Base-by-base conservation (phyloP, 179 eudicot genomes). In the Silene vulgaris region DNA sequence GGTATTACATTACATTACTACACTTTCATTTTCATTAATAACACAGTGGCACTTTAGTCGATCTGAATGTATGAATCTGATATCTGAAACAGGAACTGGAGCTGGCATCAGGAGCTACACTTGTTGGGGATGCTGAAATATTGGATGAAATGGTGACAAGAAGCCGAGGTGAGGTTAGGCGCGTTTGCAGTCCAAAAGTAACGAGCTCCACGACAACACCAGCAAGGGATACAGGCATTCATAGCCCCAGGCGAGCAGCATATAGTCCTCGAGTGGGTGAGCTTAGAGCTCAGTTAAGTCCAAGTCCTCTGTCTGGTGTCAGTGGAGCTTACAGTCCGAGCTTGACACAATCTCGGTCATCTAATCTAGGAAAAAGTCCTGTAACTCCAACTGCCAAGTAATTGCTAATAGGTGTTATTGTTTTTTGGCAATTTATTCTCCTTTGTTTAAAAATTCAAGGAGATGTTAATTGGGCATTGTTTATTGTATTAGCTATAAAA, bases 141-240 rank as follows among this genome's bases (percentile, higher is more conserved):
- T 43, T 93, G 48, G 96, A 93, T 75, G 98, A 85, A 63, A 81
- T 89, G 74, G 85, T 93, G 48, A 93, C 95, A 8, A 84, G 98
- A 85, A 93, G 96, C 82, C 84, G 97, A 16, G 98, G 98, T 35
- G 97, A 93, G 83, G 80, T 93, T 7, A 83, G 88, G 83, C 92
- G 82, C 16, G 85, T 80, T 1, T 72, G 83, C 77, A 89, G 97
- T 80, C 91, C 95, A 7, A 91, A 84, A 75, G 75, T 93, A 2
- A 89, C 90, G 50, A 93, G 97, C 84, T 85, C 92, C 48, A 85
- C 89, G 8, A 26, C 88, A 65, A 90, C 97, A 16, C 96, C 96
- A 23, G 69, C 76, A 20, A 80, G 74, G 71, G 94, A 87, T n/a
- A 45, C 73, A 45, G 77, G 80, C 29, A 66, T 77, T 14, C 80